A percentile compares a stretch with the other conserved stretches of the same genome.
phyloP scores from a whole-genome alignment of 495 filamentous ascomycete species.

The Parachaetomium inaequale region DNA sequence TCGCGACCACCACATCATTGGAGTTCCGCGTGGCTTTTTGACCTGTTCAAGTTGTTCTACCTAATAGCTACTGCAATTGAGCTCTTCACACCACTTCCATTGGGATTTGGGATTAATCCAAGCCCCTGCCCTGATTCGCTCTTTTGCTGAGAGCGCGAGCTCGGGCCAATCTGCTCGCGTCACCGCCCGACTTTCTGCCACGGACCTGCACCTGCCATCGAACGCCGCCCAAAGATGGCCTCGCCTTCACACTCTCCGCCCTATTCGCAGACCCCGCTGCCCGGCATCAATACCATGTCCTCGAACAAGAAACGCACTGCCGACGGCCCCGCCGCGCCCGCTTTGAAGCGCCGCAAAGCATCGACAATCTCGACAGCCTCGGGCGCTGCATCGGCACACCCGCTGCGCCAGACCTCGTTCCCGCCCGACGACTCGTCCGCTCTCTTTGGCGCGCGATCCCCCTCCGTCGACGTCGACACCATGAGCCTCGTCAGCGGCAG shows the following conservation, averaged over 20 bases:
- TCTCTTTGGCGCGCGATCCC: constrained; percentile 54
- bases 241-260: constrained; percentile 54
- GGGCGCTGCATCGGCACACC: constrained; percentile 55
- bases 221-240: constrained; percentile 50
- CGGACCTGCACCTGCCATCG: neutral
- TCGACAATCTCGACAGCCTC: constrained; percentile 50
- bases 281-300: constrained; percentile 31
- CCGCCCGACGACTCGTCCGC: constrained; percentile 55
- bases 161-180: neutral
- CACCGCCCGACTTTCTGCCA: neutral
- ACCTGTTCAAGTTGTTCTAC: too few species aligned
- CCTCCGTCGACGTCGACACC: constrained; percentile 60
- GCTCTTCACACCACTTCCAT: too few species aligned
- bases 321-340: constrained; percentile 41
- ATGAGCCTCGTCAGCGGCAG: constrained; percentile 68
- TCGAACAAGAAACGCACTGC: constrained; percentile 56
- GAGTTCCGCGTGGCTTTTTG: too few species aligned
- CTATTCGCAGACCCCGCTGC: constrained; percentile 45
- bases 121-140: neutral
- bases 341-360: constrained; percentile 64
- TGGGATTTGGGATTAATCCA: neutral
- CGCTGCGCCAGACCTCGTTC: constrained; percentile 87
- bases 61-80: too few species aligned
- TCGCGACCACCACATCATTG: too few species aligned
- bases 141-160: neutral